Base-by-base conservation (phyloP, 441 rosid genomes). In the Gossypium aridum region DNA sequence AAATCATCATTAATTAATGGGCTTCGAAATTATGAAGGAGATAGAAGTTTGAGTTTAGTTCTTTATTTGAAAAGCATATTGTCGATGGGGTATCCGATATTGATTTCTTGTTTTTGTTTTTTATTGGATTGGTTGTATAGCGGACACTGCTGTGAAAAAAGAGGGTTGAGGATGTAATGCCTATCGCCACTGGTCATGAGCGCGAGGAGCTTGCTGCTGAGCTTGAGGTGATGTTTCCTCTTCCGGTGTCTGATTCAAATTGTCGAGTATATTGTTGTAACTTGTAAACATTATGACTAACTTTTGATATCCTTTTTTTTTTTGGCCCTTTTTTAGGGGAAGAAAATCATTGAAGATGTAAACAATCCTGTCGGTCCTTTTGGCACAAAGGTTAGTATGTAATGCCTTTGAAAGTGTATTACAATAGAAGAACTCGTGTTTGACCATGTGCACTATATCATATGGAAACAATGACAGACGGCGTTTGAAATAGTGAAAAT, bases 171-270 rank as follows among this genome's bases (percentile, higher is more conserved):
- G 91, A 87, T 84, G 85, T 90, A 49, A 86, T 91, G 94, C 99
- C 97, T 16, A 90, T 93, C 79, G 98, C 99, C 2, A 96, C 97
- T 63, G 97, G 97, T 53, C 97, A 93, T n/a, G 97, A 96, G 78
- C 84, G 87, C 56, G 98, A 96, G 83, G 99, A 96, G 86, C 86
- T 96, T 70, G 94, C 86, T 76, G 89, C 91, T 61, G 94, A 89
- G 83, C 73, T 93, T 47, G 74, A 86, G 99, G 98, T 96, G 23
- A 76, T 39, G 57, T 39, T 78, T 34, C 16, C 19, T 74, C 26
- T 13, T 67, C 9, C 22, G 60, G 9, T 8, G 62, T 26, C 13
- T 39, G 64, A 26, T 34, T 45, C 13, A 0, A 19, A 4, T 57
- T 3, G 34, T 51, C 8, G 8, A 34, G 39, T 34, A 34, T 34